These are phyloP conservation scores for Toxicodendron radicans DNA, from an alignment of 345 rosid genomes.

Conservation along the genomic window DNA sequence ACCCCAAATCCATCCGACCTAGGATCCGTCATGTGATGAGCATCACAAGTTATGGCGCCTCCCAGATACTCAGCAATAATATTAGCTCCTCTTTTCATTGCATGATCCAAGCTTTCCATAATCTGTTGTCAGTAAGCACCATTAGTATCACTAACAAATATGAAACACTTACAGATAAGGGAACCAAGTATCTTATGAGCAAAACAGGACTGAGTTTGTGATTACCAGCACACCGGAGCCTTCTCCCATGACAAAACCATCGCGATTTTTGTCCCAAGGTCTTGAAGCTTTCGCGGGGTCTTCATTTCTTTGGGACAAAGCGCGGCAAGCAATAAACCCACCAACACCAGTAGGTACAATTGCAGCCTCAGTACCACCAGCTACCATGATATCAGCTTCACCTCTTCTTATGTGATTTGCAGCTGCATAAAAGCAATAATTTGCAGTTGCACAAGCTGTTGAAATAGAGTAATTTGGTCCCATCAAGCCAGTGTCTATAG, in stretches of 20 bases:
- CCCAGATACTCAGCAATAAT: slow-evolving; percentile 67
- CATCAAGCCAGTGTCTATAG: slow-evolving; percentile 65
- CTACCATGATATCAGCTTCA: slow-evolving; percentile 62
- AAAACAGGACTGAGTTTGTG: neutral
- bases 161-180: neutral
- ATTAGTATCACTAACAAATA: neutral
- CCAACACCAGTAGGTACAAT: slow-evolving; percentile 47
- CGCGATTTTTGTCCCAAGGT: slow-evolving; percentile 69
- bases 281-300: slow-evolving; percentile 55
- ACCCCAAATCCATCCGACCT: slow-evolving; percentile 62
- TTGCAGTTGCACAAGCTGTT: slow-evolving; percentile 65
- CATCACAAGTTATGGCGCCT: slow-evolving; percentile 65
- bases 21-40: slow-evolving; percentile 74
- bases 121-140: slow-evolving; percentile 26
- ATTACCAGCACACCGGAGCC: slow-evolving; percentile 62
- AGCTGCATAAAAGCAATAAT: slow-evolving; percentile 56
- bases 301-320: slow-evolving; percentile 60
- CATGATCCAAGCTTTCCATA: slow-evolving; percentile 76
- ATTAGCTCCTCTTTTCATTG: slow-evolving; percentile 67
- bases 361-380: slow-evolving; percentile 69
- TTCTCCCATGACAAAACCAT: slow-evolving; percentile 75
- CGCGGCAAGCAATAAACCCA: slow-evolving; percentile 67
- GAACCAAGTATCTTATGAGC: neutral
- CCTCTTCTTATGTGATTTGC: slow-evolving; percentile 71
- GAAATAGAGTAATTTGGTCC: slow-evolving; percentile 75